phyloP scores from a whole-genome alignment of 495 filamentous ascomycete species.

The Xanthoparmelia taractica region DNA sequence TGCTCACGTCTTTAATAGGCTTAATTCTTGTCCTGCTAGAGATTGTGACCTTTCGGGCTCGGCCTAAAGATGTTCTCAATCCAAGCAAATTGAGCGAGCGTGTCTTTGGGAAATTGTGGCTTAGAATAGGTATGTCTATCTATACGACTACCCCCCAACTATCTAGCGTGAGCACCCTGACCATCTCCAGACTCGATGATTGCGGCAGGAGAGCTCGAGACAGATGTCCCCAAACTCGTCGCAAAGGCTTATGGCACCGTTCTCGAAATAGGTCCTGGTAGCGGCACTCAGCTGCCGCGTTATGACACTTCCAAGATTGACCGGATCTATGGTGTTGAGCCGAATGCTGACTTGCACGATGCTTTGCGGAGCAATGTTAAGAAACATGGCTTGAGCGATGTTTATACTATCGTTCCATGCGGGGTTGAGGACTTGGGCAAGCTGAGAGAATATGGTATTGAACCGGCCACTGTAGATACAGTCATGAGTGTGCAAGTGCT shows the following conservation, averaged over 20 bases:
- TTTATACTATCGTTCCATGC: conserved; percentile 57
- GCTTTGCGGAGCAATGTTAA: conserved; percentile 40
- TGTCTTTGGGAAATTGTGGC: conserved; percentile 12
- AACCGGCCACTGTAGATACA: conserved; percentile 53
- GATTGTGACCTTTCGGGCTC: neutral
- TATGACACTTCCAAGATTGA: conserved; percentile 32
- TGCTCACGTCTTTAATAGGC: neutral
- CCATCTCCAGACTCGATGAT: conserved; percentile 7
- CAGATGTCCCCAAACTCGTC: conserved; percentile 37
- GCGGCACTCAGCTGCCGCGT: conserved; percentile 41
- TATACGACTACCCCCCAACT: neutral
- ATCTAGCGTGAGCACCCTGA: neutral
- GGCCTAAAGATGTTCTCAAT: conserved; percentile 9
- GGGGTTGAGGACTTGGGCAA: conserved; percentile 49
- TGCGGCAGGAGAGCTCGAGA: conserved; percentile 17
- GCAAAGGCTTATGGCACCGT: conserved; percentile 33
- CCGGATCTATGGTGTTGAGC: conserved; percentile 40
- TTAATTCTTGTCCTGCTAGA: conserved; percentile 15
- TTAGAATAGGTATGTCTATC: conserved; percentile 13
- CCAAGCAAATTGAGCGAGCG: neutral
- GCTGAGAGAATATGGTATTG: conserved; percentile 38
- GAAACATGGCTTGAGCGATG: conserved; percentile 44
- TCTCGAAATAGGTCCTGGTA: conserved; percentile 44
- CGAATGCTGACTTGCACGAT: conserved; percentile 43
- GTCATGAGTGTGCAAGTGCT: conserved; percentile 63